Base-by-base conservation (phyloP, 495 filamentous ascomycete species). In the Penicillium lividum region DNA sequence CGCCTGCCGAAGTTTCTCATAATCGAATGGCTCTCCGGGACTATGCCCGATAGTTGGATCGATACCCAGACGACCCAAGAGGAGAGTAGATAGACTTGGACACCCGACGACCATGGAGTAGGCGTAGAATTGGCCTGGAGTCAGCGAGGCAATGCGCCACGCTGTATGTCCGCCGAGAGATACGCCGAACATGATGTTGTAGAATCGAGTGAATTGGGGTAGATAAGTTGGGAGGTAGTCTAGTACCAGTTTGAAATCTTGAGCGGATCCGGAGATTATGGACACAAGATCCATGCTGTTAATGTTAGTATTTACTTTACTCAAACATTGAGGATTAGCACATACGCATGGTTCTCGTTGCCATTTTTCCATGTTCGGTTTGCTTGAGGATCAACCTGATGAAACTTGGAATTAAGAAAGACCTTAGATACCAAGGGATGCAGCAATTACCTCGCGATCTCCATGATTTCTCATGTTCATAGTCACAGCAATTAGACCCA, bases 381-480 rank as follows among this genome's bases (percentile, higher is more conserved):
- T 42, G 51, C 51, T 15, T 15, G 22, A n/a, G 51, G 51, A 30
- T 53, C 27, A 16, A 53, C 25, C 51, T 53, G 13, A 18, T 42
- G 34, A 22, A 1, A 22, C 22, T 22, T 22, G 22, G 2, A 22
- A 2, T 22, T 22, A 22, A 22, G 1, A 22, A 22, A 22, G 22
- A 22, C 22, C 22, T 22, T 22, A 2, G 22, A n/a, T n/a, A 22
- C 22, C 22, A 22, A 22, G 22, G 22, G 22, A 22, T 22, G 22
- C 6, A 27, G 3, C 11, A 44, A 9, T 44, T 36, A 53, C 51
- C 38, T 53, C 51, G 13, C 51, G 51, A 53, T 53, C 51, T 30
- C 51, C 51, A 16, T 53, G 51, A 27, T 53, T 53, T 28, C 51
- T 31, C 51, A 53, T 53, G 29, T 53, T 53, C 51, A 53, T 53